phyloP scores from a whole-genome alignment of 345 rosid species.

The Dipteronia dyeriana region DNA sequence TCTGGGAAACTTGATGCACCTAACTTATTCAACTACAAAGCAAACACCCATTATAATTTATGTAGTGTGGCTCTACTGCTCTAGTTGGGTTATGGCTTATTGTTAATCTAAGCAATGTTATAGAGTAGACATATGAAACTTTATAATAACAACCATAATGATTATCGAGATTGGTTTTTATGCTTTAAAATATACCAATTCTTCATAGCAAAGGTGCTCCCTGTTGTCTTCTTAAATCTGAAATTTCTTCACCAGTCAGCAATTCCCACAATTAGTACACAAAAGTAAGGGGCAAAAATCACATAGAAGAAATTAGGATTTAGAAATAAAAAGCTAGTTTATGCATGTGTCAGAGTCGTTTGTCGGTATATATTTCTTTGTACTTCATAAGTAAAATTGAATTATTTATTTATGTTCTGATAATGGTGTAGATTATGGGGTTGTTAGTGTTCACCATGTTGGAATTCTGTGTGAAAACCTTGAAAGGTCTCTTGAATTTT shows the following conservation, averaged over 20 bases:
- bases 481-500: conserved; percentile 83
- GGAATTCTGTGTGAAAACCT: conserved; percentile 83
- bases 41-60: neutral
- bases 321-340: neutral
- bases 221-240: conserved; percentile 7
- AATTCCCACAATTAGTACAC: neutral
- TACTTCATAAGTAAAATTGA: neutral
- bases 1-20: neutral
- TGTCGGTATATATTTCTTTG: neutral
- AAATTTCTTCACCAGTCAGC: neutral
- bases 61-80: neutral
- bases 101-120: neutral
- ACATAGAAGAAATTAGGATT: neutral
- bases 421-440: conserved; percentile 69
- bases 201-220: neutral
- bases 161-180: neutral
- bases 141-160: neutral
- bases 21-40: neutral
- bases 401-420: neutral
- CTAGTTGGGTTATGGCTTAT: neutral
- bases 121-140: neutral
- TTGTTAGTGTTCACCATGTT: conserved; percentile 82
- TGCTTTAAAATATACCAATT: neutral
- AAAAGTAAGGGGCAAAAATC: neutral
- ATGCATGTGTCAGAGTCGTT: neutral